Percentiles rank a stretch among this genome's conserved stretches.
These are phyloP conservation scores for Afroboletus lepidellus DNA, from an alignment of 1,284 basidiomycete genomes.

Conservation along the genomic window DNA sequence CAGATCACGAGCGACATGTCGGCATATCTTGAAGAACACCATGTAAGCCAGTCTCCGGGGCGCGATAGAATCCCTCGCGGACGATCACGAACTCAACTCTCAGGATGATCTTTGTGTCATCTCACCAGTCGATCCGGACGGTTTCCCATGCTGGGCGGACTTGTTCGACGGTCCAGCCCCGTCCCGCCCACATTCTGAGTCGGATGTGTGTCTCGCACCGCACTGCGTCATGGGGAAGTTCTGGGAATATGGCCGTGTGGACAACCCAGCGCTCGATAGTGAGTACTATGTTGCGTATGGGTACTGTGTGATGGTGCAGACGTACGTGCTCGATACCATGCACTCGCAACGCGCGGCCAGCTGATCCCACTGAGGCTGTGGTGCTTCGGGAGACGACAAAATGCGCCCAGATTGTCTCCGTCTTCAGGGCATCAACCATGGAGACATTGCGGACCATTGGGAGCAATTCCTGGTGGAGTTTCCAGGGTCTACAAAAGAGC, in stretches of 20 bases:
- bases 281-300: neutral
- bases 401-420: neutral
- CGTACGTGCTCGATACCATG: slow-evolving; percentile 1
- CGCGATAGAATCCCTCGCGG: neutral
- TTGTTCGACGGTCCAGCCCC: no score
- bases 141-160: neutral
- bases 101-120: neutral
- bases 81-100: neutral
- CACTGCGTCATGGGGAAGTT: neutral
- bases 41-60: neutral
- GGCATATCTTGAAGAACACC: no score
- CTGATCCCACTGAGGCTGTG: neutral
- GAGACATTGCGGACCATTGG: neutral
- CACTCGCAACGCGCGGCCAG: neutral
- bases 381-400: neutral
- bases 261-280: neutral
- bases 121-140: neutral
- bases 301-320: neutral
- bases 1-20: neutral
- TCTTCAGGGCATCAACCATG: neutral
- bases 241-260: neutral
- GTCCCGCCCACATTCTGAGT: neutral
- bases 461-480: neutral
- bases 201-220: neutral
- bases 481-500: neutral